Base-by-base conservation (phyloP, 371 early-diverging fungal genomes). In the Cokeromyces recurvatus region DNA sequence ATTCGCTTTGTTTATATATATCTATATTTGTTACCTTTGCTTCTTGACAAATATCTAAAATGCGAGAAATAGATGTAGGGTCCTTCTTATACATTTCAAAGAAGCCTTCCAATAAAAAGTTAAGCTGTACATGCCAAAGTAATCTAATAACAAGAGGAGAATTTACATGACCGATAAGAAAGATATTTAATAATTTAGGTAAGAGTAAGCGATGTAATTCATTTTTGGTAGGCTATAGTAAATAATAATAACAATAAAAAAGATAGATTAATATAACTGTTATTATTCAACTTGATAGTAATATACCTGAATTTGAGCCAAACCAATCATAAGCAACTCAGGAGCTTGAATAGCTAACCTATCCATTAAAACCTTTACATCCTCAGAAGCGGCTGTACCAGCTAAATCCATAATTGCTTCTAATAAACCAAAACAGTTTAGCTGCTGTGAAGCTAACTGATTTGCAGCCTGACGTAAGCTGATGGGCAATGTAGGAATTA, bases 31-130 rank as follows among this genome's bases (percentile, higher is more conserved):
- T 34, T 73, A 87, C 88, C 71, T 85, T 86, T 48, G 91, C 72
- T 51, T 91, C 92, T 32, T 91, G 90, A 7, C 85, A 77, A 36
- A 91, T 69, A 59, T 91, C 92, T 35, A 91, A 64, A 40, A 91
- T 84, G 31, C 91, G 83, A 10, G 87, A 73, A 5, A 92, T 56
- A 0, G 75, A 64, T 0, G 84, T 68, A 3, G 84, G 82, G 41
- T 92, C 91, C 46, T 84, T 80, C 21, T 74, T 66, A 62, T 92
- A 89, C 64, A 91, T 53, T 40, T 85, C 89, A 31, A 87, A 62
- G 15, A 91, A 73, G 0, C 86, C 86, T 48, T 79, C 77, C 9
- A 88, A 43, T 12, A 90, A 52, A n/a, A 86, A 55, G 1, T 52
- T 52, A 6, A 77, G 76, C 25, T 82, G 74, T 3, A 85, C 52